phyloP scores from a whole-genome alignment of 2,329 filamentous ascomycete species.

The Sporothrix mexicana region DNA sequence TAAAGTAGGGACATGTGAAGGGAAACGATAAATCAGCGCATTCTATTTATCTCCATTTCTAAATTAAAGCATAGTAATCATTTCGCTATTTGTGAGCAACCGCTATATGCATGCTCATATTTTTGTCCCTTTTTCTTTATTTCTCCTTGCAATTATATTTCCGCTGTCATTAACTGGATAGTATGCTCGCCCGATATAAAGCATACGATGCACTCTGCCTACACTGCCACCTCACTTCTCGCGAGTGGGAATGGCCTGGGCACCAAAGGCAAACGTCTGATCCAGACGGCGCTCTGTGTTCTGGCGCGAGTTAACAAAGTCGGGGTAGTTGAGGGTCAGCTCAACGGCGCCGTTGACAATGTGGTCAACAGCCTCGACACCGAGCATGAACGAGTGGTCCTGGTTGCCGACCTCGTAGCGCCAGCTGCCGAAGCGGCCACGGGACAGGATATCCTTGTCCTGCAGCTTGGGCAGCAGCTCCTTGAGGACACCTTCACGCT shows the following conservation, averaged over 20 bases:
- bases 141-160: not conserved
- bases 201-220: not conserved
- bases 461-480: conserved; percentile 92
- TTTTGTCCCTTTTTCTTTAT: not conserved
- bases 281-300: conserved; percentile 70
- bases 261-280: conserved; percentile 52
- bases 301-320: conserved; percentile 84
- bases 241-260: conserved; percentile 49
- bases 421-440: conserved; percentile 97
- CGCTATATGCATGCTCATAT: not conserved
- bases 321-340: conserved; percentile 93
- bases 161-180: conserved; percentile 19
- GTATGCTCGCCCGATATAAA: conserved; percentile 6
- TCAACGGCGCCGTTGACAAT: conserved; percentile 89
- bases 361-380: conserved; percentile 90
- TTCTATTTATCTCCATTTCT: conserved; percentile 28
- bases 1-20: too few relatives aligned
- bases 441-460: conserved; percentile 88
- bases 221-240: not conserved
- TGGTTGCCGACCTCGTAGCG: conserved; percentile 95
- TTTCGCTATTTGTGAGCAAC: conserved; percentile 25
- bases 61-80: conserved; percentile 24
- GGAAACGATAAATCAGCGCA: conserved; percentile 14
- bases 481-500: conserved; percentile 93
- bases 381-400: conserved; percentile 97